Evolutionary conservation across 1,284 basidiomycete species (phyloP).

Genomic region (Phellopilus nigrolimitatus): DNA sequence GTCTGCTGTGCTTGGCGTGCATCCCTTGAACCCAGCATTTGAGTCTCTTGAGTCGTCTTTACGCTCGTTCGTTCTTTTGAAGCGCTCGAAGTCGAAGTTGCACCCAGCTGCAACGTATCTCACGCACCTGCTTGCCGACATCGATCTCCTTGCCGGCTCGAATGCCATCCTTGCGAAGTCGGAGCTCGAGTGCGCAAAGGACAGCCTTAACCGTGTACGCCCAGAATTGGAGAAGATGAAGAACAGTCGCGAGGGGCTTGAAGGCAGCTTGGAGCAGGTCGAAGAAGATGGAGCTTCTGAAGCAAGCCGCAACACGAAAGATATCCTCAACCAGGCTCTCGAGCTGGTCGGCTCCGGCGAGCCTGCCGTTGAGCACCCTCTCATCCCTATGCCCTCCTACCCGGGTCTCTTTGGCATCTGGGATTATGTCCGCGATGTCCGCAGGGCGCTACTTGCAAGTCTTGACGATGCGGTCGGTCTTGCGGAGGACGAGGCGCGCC

Average conservation of each 20-base stretch:
- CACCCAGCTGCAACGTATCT: slow-evolving; percentile 95
- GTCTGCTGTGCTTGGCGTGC: slow-evolving; percentile 58
- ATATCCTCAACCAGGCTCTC: slow-evolving; percentile 66
- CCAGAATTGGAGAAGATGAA: slow-evolving; percentile 90
- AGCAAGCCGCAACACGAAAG: slow-evolving; percentile 52
- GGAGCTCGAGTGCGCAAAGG: slow-evolving; percentile 74
- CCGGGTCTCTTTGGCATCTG: slow-evolving; percentile 84
- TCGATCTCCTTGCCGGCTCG: slow-evolving; percentile 82
- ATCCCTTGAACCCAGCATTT: slow-evolving; percentile 69
- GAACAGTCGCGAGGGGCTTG: slow-evolving; percentile 66
- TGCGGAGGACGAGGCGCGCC: slow-evolving; percentile 83
- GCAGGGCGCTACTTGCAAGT: slow-evolving; percentile 71
- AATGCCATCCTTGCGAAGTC: slow-evolving; percentile 83
- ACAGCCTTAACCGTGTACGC: slow-evolving; percentile 66
- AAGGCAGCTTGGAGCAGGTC: slow-evolving; percentile 72
- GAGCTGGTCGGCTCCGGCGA: slow-evolving; percentile 77
- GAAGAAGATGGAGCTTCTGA: slow-evolving; percentile 74
- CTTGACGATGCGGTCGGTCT: slow-evolving; percentile 79
- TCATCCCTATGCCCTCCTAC: slow-evolving; percentile 71
- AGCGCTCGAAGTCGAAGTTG: slow-evolving; percentile 94
- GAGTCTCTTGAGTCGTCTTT: slow-evolving; percentile 88
- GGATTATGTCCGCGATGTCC: slow-evolving; percentile 88
- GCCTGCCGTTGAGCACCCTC: slow-evolving; percentile 48
- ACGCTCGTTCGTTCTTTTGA: slow-evolving; percentile 92
- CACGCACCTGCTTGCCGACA: slow-evolving; percentile 81